A percentile compares a stretch with the other conserved stretches of the same genome.
These are phyloP conservation scores for Saccharomyces eubayanus DNA, from an alignment of 805 yeast species.

Conservation along the genomic window DNA sequence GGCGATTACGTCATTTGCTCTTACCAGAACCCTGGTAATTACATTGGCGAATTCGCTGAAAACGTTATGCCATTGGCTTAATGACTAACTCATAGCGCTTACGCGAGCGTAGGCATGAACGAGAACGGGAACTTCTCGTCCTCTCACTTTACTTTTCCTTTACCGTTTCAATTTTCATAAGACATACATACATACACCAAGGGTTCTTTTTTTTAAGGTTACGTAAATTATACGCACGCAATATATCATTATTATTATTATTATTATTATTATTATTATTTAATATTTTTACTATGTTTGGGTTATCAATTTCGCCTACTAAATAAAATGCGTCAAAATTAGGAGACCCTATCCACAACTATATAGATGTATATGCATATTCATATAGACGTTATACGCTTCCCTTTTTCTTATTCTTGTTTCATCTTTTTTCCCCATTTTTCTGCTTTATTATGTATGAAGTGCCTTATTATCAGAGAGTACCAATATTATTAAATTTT, in stretches of 20 bases:
- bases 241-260: neutral
- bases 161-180: neutral
- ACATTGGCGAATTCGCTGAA: constrained; percentile 37
- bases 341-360: neutral
- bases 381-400: neutral
- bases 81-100: neutral
- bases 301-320: neutral
- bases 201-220: neutral
- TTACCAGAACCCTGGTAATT: constrained; percentile 49
- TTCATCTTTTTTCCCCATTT: neutral
- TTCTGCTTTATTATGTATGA: neutral
- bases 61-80: constrained; percentile 15
- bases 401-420: neutral
- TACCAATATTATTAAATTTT: neutral
- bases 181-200: neutral
- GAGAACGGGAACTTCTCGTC: neutral
- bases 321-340: neutral
- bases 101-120: neutral
- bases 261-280: neutral
- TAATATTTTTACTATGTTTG: no score
- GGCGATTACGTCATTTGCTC: constrained; percentile 56
- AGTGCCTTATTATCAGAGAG: neutral
- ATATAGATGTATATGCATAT: neutral
- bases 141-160: neutral
- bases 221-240: neutral